Evolutionary conservation across 768 basidiomycete species (phyloP).

Genomic region (Naganishia antarctica): DNA sequence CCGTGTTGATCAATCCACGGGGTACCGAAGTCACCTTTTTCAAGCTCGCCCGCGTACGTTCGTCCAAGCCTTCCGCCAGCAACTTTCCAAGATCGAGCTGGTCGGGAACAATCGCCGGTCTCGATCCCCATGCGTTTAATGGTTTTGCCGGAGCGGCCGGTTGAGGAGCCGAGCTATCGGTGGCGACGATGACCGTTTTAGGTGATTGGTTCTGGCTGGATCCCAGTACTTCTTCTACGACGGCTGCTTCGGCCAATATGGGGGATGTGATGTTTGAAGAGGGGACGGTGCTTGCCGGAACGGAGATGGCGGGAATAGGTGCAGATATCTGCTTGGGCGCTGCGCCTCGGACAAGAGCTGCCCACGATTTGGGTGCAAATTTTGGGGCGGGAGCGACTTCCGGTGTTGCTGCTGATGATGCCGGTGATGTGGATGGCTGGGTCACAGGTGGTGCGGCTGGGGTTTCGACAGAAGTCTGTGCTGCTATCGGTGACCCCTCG

Average conservation of each 20-base stretch:
- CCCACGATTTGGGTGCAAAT: conserved; percentile 40
- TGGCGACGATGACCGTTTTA: conserved; percentile 17
- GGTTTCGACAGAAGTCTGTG: not conserved
- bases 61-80: conserved; percentile 24
- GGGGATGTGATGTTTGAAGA: conserved; percentile 27
- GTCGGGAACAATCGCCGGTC: conserved; percentile 12
- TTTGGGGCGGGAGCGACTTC: conserved; percentile 23
- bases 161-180: not conserved
- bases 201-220: not conserved
- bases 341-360: conserved; percentile 34
- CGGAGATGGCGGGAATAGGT: not conserved
- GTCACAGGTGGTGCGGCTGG: not conserved
- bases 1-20: conserved; percentile 81
- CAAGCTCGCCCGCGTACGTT: not conserved
- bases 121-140: not conserved
- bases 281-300: conserved; percentile 33
- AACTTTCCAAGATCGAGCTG: conserved; percentile 24
- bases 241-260: conserved; percentile 25
- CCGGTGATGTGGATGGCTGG: not conserved
- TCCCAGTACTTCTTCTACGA: conserved; percentile 1
- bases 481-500: not conserved
- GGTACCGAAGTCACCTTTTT: conserved; percentile 33
- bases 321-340: conserved; percentile 31
- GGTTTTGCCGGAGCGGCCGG: conserved; percentile 9
- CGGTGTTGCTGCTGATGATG: conserved; percentile 17